These are phyloP conservation scores for Pedinophyceae sp. DNA, from an alignment of 139 green algal species.

Conservation along the genomic window DNA sequence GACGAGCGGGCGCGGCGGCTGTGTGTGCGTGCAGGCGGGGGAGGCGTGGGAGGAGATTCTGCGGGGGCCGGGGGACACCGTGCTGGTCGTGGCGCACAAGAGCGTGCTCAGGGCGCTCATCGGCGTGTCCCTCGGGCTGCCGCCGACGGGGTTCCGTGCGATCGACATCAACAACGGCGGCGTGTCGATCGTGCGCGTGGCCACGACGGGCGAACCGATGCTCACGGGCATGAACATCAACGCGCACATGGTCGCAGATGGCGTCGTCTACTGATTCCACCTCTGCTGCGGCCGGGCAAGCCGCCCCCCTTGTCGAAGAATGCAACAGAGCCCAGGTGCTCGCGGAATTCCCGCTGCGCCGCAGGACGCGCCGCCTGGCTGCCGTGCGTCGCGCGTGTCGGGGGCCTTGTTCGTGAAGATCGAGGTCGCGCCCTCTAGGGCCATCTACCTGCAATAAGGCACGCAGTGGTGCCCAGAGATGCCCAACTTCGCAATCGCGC, in stretches of 20 bases:
- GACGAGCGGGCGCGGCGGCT: too few relatives aligned
- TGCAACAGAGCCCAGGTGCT: too few relatives aligned
- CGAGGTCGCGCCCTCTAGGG: too few relatives aligned
- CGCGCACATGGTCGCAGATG: conserved; percentile 23
- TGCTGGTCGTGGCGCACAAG: conserved; percentile 56
- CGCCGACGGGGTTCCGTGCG: conserved; percentile 29
- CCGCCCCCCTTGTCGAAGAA: too few relatives aligned
- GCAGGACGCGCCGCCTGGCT: too few relatives aligned
- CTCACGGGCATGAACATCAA: conserved; percentile 41
- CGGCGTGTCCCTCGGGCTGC: conserved; percentile 17
- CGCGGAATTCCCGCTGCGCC: too few relatives aligned
- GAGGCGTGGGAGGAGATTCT: conserved; percentile 26
- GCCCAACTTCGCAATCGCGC: too few relatives aligned
- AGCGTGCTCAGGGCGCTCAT: conserved; percentile 42
- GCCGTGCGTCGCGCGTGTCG: too few relatives aligned
- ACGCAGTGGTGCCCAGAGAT: too few relatives aligned
- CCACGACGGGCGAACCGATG: conserved; percentile 33
- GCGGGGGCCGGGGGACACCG: conserved; percentile 11
- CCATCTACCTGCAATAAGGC: too few relatives aligned
- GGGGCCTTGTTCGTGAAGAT: too few relatives aligned
- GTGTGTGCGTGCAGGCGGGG: conserved; percentile 22
- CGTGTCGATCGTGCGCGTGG: conserved; percentile 37
- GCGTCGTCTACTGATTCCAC: neutral
- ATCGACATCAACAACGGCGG: conserved; percentile 52
- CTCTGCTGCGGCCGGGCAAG: too few relatives aligned